Evolutionary conservation across 129 eudicot species (phyloP).

Genomic region (Flaveria linearis): DNA sequence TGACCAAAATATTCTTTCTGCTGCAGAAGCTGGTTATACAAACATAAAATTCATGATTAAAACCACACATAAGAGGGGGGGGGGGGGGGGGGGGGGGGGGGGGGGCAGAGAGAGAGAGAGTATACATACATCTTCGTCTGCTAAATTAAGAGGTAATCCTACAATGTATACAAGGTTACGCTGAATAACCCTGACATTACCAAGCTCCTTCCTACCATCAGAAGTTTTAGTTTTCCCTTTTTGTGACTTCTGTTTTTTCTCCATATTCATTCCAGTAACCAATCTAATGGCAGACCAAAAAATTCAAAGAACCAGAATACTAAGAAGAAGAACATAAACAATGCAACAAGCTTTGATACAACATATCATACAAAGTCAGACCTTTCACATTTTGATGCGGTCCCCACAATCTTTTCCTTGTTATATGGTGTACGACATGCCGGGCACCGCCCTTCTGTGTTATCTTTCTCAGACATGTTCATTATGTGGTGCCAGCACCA

Average conservation of each 20-base stretch:
- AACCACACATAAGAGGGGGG: neutral
- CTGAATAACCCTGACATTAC: conserved; percentile 91
- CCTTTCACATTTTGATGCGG: conserved; percentile 78
- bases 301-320: conserved; percentile 7
- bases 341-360: neutral
- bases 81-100: too few relatives aligned
- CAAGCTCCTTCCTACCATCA: conserved; percentile 91
- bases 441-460: conserved; percentile 93
- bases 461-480: conserved; percentile 99
- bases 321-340: neutral
- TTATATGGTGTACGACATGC: conserved; percentile 95
- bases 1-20: conserved; percentile 89
- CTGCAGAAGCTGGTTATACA: conserved; percentile 68
- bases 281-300: conserved; percentile 44
- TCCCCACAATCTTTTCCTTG: conserved; percentile 96
- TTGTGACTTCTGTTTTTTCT: conserved; percentile 69
- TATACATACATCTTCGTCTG: conserved; percentile 76
- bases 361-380: conserved; percentile 23
- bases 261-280: conserved; percentile 80
- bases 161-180: conserved; percentile 91
- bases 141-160: conserved; percentile 86
- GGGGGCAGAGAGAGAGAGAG: neutral
- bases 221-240: conserved; percentile 75
- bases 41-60: neutral
- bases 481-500: conserved; percentile 99